Percentiles rank a stretch among this genome's conserved stretches.
Evolutionary conservation across 257 asterid genomes (phyloP).

Genomic region (Scutellaria galericulata): DNA sequence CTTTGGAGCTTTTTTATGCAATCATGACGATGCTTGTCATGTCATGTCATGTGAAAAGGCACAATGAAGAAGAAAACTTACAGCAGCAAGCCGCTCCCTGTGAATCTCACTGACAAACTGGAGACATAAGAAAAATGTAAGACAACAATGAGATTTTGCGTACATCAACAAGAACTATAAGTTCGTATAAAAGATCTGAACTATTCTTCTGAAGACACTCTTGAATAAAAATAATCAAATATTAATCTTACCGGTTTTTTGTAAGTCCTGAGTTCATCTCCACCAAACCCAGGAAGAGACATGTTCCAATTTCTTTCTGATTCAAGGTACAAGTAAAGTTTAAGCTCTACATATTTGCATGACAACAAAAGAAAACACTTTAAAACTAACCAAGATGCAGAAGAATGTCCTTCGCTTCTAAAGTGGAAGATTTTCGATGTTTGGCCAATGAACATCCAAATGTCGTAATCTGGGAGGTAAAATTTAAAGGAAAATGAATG

Average conservation of each 20-base stretch:
- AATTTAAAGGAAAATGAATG: constrained; percentile 5
- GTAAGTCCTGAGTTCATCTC: constrained; percentile 86
- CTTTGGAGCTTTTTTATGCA: not conserved
- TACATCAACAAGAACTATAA: not conserved
- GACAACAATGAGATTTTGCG: constrained; percentile 15
- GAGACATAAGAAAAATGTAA: constrained; percentile 38
- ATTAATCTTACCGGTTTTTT: constrained; percentile 65
- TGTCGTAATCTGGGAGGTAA: constrained; percentile 60
- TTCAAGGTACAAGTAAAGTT: constrained; percentile 35
- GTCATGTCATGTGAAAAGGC: not conserved
- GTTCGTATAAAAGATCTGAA: not conserved
- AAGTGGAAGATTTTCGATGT: constrained; percentile 84
- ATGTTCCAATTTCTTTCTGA: constrained; percentile 92
- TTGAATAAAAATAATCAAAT: constrained; percentile 21
- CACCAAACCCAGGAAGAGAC: constrained; percentile 87
- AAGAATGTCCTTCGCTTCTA: constrained; percentile 93
- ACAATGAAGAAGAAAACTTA: constrained; percentile 42
- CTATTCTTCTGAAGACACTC: not conserved
- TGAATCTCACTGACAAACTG: constrained; percentile 78
- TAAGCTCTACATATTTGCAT: constrained; percentile 31
- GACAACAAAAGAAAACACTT: constrained; percentile 13
- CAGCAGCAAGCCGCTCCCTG: constrained; percentile 84
- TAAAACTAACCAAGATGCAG: constrained; percentile 80
- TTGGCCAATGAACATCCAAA: constrained; percentile 93
- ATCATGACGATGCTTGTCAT: not conserved